These are phyloP conservation scores for Xylaria sp. DNA, from an alignment of 2,329 filamentous ascomycete genomes.

Conservation along the genomic window DNA sequence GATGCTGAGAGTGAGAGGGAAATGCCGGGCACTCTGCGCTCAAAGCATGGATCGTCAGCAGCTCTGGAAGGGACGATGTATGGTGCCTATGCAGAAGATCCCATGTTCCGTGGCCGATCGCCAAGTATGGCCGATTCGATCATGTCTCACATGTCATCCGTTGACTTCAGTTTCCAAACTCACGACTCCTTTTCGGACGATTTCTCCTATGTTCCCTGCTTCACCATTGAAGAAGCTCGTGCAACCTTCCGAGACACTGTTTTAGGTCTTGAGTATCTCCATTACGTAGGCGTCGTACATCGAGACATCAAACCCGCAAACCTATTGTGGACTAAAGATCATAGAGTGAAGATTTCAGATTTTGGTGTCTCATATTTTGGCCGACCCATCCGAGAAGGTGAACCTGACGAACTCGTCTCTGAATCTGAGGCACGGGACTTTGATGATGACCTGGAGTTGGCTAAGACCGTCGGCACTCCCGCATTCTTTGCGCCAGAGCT, in stretches of 20 bases:
- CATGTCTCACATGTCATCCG: slow-evolving; percentile 74
- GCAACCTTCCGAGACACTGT: slow-evolving; percentile 92
- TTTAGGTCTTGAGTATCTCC: slow-evolving; percentile 90
- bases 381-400: slow-evolving; percentile 83
- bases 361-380: slow-evolving; percentile 99
- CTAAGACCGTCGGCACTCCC: slow-evolving; percentile 96
- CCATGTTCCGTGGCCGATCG: slow-evolving; percentile 71
- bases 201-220: slow-evolving; percentile 90
- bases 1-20: slow-evolving; percentile 63
- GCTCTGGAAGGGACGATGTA: slow-evolving; percentile 82
- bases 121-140: slow-evolving; percentile 84
- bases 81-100: slow-evolving; percentile 71
- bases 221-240: slow-evolving; percentile 85
- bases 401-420: slow-evolving; percentile 77
- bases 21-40: slow-evolving; percentile 63
- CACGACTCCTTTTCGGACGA: slow-evolving; percentile 83
- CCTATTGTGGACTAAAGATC: slow-evolving; percentile 83
- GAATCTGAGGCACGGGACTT: slow-evolving; percentile 88
- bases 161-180: slow-evolving; percentile 66
- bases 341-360: slow-evolving; percentile 96
- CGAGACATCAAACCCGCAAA: slow-evolving; percentile 91
- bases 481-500: slow-evolving; percentile 98
- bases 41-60: slow-evolving; percentile 62
- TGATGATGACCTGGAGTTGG: slow-evolving; percentile 94
- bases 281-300: slow-evolving; percentile 86